Evolutionary conservation across 2,329 filamentous ascomycete species (phyloP).

Genomic region (Fusarium subtropicale): DNA sequence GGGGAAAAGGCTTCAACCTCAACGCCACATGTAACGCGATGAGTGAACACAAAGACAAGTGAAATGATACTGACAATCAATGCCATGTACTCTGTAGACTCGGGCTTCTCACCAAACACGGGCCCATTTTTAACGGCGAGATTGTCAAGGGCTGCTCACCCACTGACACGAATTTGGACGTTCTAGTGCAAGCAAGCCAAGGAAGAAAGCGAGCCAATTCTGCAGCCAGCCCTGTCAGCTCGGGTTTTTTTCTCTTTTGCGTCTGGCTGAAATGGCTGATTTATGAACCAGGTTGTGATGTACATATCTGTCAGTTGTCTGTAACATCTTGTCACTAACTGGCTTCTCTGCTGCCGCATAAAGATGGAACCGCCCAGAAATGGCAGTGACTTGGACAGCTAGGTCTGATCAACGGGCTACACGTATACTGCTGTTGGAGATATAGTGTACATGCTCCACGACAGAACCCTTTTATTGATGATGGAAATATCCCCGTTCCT

Average conservation of each 20-base stretch:
- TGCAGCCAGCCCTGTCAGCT: constrained; percentile 23
- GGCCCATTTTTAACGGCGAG: constrained; percentile 25
- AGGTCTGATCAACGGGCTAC: not conserved
- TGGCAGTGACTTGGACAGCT: not conserved
- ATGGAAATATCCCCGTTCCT: constrained; percentile 15
- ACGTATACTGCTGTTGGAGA: constrained; percentile 11
- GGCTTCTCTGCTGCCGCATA: not conserved
- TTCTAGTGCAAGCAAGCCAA: constrained; percentile 26
- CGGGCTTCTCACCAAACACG: not conserved
- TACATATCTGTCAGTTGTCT: not conserved
- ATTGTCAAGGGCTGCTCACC: constrained; percentile 38
- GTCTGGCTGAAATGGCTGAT: constrained; percentile 7
- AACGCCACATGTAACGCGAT: constrained; percentile 24
- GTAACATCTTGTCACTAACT: not conserved
- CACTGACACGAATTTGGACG: constrained; percentile 37
- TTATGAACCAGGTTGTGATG: constrained; percentile 12
- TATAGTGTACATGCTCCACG: constrained; percentile 17
- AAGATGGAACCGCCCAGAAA: not conserved
- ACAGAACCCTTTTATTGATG: constrained; percentile 10
- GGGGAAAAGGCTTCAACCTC: not conserved
- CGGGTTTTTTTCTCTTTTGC: not conserved
- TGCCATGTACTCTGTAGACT: constrained; percentile 13
- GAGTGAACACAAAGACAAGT: not conserved
- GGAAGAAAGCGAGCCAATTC: constrained; percentile 27
- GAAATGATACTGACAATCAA: constrained; percentile 39